Percentiles rank a stretch among this genome's conserved stretches.
phyloP scores from a whole-genome alignment of 2,329 filamentous ascomycete species.

The Colletotrichum incanum region DNA sequence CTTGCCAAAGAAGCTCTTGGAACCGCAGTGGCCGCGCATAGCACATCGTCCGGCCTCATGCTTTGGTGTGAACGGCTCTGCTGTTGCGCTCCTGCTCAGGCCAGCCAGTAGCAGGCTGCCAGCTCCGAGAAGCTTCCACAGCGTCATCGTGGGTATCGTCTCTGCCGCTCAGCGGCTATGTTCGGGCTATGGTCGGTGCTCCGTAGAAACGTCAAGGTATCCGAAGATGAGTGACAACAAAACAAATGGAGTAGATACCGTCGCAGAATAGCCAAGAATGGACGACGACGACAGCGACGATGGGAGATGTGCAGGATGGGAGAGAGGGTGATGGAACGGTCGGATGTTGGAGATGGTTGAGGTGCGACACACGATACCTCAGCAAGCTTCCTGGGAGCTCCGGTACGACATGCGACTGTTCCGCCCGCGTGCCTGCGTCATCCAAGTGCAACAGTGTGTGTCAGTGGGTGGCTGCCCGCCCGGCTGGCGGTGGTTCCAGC shows the following conservation, averaged over 20 bases:
- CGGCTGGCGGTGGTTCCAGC: neutral
- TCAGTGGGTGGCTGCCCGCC: slow-evolving; percentile 11
- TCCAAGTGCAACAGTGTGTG: slow-evolving; percentile 30
- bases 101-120: slow-evolving; percentile 49
- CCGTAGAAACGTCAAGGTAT: neutral
- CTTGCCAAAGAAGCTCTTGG: slow-evolving; percentile 90
- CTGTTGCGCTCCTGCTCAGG: slow-evolving; percentile 45
- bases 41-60: slow-evolving; percentile 93
- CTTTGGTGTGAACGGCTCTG: slow-evolving; percentile 65
- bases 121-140: slow-evolving; percentile 50
- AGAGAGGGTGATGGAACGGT: slow-evolving; percentile 13
- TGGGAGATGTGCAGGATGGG: neutral
- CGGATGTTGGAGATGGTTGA: slow-evolving; percentile 23
- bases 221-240: neutral
- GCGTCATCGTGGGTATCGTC: slow-evolving; percentile 30
- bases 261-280: neutral
- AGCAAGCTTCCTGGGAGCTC: slow-evolving; percentile 34
- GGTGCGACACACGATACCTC: slow-evolving; percentile 18
- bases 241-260: neutral
- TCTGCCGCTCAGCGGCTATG: slow-evolving; percentile 39
- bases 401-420: slow-evolving; percentile 29
- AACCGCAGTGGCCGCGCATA: slow-evolving; percentile 92
- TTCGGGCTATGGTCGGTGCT: slow-evolving; percentile 1
- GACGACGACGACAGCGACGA: slow-evolving; percentile 1
- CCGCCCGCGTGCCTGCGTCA: slow-evolving; percentile 38